Percentiles rank a stretch among this genome's conserved stretches.
phyloP scores from a whole-genome alignment of 2,329 filamentous ascomycete species.

The Aspergillus hortae region DNA sequence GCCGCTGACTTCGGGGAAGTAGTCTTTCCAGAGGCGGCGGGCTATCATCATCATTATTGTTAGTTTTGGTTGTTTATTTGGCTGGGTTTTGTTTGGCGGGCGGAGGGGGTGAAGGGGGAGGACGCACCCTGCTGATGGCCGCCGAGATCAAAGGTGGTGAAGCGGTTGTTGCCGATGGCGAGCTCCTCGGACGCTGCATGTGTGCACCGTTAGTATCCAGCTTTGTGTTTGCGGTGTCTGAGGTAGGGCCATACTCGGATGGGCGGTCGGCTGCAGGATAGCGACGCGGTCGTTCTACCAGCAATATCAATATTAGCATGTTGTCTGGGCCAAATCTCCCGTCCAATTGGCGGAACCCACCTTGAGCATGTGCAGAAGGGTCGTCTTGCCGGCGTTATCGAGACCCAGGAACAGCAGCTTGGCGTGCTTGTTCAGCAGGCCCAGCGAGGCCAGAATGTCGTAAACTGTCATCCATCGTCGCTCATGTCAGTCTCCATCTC shows the following conservation, averaged over 20 bases:
- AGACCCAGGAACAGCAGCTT: slow-evolving; percentile 92
- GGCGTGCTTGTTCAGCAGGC: slow-evolving; percentile 90
- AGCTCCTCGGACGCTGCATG: slow-evolving; percentile 78
- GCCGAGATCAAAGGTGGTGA: slow-evolving; percentile 91
- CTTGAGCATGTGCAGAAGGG: slow-evolving; percentile 93
- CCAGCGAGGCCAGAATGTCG: slow-evolving; percentile 82
- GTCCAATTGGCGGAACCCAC: slow-evolving; percentile 45
- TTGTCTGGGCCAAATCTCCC: background rate
- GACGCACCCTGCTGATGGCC: slow-evolving; percentile 81
- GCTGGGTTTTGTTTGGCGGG: too few relatives aligned
- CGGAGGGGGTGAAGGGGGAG: background rate
- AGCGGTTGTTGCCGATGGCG: slow-evolving; percentile 87
- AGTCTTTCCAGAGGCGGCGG: slow-evolving; percentile 92
- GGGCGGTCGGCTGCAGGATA: slow-evolving; percentile 83
- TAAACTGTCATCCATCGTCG: slow-evolving; percentile 59
- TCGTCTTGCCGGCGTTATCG: slow-evolving; percentile 93
- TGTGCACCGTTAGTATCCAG: slow-evolving; percentile 6
- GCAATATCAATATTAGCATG: background rate
- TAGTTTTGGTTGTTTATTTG: background rate
- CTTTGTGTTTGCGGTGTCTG: background rate
- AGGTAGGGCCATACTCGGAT: slow-evolving; percentile 67
- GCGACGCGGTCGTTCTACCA: slow-evolving; percentile 84
- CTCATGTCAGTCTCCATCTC: slow-evolving; percentile 14
- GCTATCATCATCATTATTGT: slow-evolving; percentile 43
- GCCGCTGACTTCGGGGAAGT: slow-evolving; percentile 92